Base-by-base conservation (phyloP, 2,329 filamentous ascomycete genomes). In the Huntiella savannae region DNA sequence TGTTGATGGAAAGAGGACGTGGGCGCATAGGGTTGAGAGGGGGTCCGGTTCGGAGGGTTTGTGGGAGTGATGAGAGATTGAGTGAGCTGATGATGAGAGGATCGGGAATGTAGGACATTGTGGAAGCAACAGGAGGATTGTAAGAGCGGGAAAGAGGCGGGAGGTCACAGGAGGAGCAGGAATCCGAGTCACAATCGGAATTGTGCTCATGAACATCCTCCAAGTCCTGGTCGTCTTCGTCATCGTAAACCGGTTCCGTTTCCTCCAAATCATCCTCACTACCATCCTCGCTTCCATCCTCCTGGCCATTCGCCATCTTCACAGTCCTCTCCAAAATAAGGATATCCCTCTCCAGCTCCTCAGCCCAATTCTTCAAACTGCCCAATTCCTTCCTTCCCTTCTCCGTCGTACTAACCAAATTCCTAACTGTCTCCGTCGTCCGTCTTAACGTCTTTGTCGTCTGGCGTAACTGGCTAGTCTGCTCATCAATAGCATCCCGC, bases 321-420 rank as follows among this genome's bases (percentile, higher is more conserved):
- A 80, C 57, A 37, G 75, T 79, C 66, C 80, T 75, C 58, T 77
- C 73, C 5, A 81, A 57, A 39, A 77, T 68, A 47, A 78, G 52
- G 52, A 81, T 76, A 53, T 78, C 73, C 49, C 74, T 60, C 66
- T 79, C 82, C 56, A 88, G 66, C 62, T 86, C 75, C 69, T 91
- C 83, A 16, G 82, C 81, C 82, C 82, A 91, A 59, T 87, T 87
- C 67, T 88, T 82, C 57, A 88, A 73, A 57, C 86, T 78, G 17
- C 82, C 82, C 51, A 86, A 66, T 66, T 86, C 82, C 63, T 86
- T 87, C 49, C 88, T 64, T 55, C 69, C 70, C 52, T 70, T 69
- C 40, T 73, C 71, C 33, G 77, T 77, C 49, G 68, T 69, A 53
- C 72, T 71, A 4, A 76, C 75, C 54, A 83, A 66, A 53, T 70